Conservation (phyloP, 2,329 filamentous ascomycete genomes). For the Cercospora sojina region DNA sequence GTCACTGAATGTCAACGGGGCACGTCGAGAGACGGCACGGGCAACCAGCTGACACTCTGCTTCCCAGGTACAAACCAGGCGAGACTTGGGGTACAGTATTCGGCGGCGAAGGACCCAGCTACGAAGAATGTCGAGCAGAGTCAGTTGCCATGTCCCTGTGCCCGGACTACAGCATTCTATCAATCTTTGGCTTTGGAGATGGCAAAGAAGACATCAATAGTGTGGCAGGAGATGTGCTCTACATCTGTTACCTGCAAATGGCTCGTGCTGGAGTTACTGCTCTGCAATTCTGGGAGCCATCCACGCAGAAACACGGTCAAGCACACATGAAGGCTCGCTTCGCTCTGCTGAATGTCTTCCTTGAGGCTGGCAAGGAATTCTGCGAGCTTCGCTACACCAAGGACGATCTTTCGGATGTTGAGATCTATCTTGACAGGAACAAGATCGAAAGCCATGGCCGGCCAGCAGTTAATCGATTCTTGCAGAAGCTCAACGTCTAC, state of each 20-base stretch:
- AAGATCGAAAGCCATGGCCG: conserved; percentile 85
- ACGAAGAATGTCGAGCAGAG: conserved; percentile 93
- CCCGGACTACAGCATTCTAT: conserved; percentile 83
- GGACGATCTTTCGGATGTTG: conserved; percentile 71
- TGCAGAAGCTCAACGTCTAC: conserved; percentile 90
- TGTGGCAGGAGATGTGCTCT: conserved; percentile 82
- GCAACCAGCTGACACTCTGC: neutral
- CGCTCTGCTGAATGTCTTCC: conserved; percentile 80
- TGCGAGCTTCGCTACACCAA: conserved; percentile 74
- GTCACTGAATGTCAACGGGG: neutral
- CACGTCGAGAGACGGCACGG: no score
- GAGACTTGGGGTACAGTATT: conserved; percentile 96
- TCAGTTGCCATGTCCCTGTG: conserved; percentile 88
- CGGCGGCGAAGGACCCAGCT: conserved; percentile 77
- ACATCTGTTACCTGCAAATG: conserved; percentile 87
- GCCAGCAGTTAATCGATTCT: conserved; percentile 77
- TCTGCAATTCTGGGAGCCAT: conserved; percentile 86
- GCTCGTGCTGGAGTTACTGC: conserved; percentile 85
- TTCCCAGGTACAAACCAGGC: conserved; percentile 82
- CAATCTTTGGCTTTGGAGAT: conserved; percentile 89
- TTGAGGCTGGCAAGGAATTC: conserved; percentile 82
- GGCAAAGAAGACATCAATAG: conserved; percentile 69
- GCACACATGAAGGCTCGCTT: conserved; percentile 60
- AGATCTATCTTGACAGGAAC: conserved; percentile 76
- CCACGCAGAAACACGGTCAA: conserved; percentile 90